These are phyloP conservation scores for Globisporangium heterothallicum DNA, from an alignment of 352 stramenopile genomes.

Conservation along the genomic window DNA sequence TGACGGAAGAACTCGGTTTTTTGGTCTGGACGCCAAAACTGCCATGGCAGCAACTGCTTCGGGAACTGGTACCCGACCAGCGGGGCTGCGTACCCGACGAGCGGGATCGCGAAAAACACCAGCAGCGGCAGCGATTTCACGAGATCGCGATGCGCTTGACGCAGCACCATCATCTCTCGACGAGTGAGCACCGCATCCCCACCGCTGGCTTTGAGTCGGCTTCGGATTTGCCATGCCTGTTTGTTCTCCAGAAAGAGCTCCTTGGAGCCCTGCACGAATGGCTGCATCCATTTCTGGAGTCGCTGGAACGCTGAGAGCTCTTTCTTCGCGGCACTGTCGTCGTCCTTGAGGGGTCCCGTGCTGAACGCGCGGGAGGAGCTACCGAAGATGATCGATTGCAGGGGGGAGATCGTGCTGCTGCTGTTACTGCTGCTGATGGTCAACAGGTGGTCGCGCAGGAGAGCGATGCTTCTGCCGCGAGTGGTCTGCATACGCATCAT, in stretches of 20 bases:
- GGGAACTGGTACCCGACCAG: constrained; percentile 81
- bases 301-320: constrained; percentile 67
- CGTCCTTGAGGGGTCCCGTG: neutral
- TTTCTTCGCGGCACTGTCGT: constrained; percentile 18
- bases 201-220: constrained; percentile 39
- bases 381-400: neutral
- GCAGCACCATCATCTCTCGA: constrained; percentile 76
- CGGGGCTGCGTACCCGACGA: constrained; percentile 67
- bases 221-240: constrained; percentile 64
- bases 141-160: constrained; percentile 77
- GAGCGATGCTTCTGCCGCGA: neutral
- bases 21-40: constrained; percentile 82
- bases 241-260: constrained; percentile 72
- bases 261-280: constrained; percentile 68
- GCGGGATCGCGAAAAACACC: constrained; percentile 65
- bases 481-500: neutral
- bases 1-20: constrained; percentile 80
- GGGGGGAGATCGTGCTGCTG: too few species aligned
- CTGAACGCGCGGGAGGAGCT: neutral
- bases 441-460: too few species aligned
- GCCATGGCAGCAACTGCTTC: constrained; percentile 78
- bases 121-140: constrained; percentile 78
- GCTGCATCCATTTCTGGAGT: constrained; percentile 78
- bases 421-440: too few species aligned
- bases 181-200: constrained; percentile 32